A percentile compares a stretch with the other conserved stretches of the same genome.
Evolutionary conservation across 441 rosid genomes (phyloP).

Genomic region (Cnidoscolus chayamansa): DNA sequence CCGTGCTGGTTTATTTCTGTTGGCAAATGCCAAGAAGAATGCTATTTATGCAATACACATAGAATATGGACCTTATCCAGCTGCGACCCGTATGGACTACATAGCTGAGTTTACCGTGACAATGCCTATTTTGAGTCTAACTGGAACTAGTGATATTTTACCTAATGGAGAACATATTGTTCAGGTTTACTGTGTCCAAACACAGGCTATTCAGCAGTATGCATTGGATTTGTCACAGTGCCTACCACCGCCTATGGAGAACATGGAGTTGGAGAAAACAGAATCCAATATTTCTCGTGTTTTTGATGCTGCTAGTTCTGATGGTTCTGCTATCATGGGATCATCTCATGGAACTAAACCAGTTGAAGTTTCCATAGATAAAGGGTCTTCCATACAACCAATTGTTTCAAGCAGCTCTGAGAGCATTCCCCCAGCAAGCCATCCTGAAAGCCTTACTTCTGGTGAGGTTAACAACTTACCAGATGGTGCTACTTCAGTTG

Average conservation of each 20-base stretch:
- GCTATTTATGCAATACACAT: constrained; percentile 84
- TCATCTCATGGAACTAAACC: constrained; percentile 38
- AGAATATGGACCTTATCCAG: constrained; percentile 74
- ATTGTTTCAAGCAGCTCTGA: constrained; percentile 33
- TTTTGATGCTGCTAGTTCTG: constrained; percentile 28
- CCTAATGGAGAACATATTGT: constrained; percentile 57
- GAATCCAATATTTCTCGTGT: constrained; percentile 46
- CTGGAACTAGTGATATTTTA: constrained; percentile 55
- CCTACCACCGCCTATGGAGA: constrained; percentile 66
- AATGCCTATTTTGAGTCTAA: constrained; percentile 90
- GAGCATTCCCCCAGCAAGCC: constrained; percentile 25
- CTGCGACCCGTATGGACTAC: constrained; percentile 73
- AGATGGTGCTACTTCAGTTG: constrained; percentile 31
- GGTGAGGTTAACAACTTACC: constrained; percentile 37
- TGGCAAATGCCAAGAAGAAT: constrained; percentile 92
- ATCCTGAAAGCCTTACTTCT: constrained; percentile 38
- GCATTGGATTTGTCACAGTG: constrained; percentile 74
- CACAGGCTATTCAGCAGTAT: constrained; percentile 93
- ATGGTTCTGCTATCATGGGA: constrained; percentile 36
- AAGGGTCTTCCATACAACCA: constrained; percentile 24
- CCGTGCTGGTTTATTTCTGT: constrained; percentile 61
- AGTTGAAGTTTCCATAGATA: constrained; percentile 30
- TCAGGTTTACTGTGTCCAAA: constrained; percentile 89
- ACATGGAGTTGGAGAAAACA: constrained; percentile 51
- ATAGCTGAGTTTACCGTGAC: constrained; percentile 83